phyloP scores from a whole-genome alignment of 2,329 filamentous ascomycete genomes.

The Apiospora saccharicola region DNA sequence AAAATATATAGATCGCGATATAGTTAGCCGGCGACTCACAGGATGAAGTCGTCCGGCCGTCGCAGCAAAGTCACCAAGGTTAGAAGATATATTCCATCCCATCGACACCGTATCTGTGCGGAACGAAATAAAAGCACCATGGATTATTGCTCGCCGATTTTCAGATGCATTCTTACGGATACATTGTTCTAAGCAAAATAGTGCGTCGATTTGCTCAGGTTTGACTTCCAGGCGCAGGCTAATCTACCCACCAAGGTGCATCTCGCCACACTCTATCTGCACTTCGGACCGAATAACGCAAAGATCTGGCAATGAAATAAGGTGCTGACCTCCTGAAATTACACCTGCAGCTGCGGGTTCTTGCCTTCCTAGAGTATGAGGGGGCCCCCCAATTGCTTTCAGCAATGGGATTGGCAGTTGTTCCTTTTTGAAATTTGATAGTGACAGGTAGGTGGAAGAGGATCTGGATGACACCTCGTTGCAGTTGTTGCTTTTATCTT shows the following conservation, averaged over 20 bases:
- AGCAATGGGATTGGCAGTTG: too few species aligned
- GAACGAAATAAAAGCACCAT: too few species aligned
- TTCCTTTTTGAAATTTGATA: background rate
- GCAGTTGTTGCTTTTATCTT: background rate
- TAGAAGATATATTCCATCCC: background rate
- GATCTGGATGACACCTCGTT: background rate
- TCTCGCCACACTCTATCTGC: background rate
- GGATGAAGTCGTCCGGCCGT: background rate
- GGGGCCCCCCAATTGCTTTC: background rate
- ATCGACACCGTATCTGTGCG: background rate
- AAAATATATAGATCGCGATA: background rate
- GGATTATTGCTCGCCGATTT: too few species aligned
- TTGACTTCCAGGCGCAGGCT: conserved; percentile 5
- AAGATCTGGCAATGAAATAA: background rate
- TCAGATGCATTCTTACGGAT: too few species aligned
- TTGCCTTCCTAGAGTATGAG: background rate
- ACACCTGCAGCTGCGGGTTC: background rate
- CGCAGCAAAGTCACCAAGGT: background rate
- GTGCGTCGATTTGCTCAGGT: background rate
- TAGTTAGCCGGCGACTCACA: too few species aligned
- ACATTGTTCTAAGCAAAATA: too few species aligned
- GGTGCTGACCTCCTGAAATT: conserved; percentile 2
- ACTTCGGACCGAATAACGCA: conserved; percentile 3
- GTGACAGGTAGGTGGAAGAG: too few species aligned
- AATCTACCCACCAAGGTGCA: background rate